Evolutionary conservation across 192 early-diverging fungal species (phyloP).

Genomic region (Podila clonocystis): DNA sequence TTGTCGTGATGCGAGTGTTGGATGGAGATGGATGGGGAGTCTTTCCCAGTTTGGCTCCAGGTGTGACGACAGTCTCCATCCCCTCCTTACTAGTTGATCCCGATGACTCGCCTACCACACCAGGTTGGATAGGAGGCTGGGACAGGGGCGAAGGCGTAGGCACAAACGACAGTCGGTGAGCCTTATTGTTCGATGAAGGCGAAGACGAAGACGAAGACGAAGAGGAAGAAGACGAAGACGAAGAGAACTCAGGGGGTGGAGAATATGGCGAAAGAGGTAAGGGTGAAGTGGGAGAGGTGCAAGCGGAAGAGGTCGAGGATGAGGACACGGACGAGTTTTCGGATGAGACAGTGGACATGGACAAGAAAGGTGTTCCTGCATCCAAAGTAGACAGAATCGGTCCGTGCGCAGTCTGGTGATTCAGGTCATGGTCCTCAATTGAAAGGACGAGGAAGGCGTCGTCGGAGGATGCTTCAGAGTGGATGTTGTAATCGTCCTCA

Average conservation of each 20-base stretch:
- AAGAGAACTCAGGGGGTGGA: not conserved
- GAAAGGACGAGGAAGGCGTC: not conserved
- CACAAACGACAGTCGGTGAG: not conserved
- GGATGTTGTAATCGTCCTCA: not conserved
- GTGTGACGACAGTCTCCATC: conserved; percentile 27
- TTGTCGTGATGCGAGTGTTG: conserved; percentile 14
- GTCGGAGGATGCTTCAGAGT: not conserved
- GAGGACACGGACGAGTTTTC: not conserved
- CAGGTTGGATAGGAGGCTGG: conserved; percentile 6
- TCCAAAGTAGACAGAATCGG: not conserved
- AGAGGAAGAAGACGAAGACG: not conserved
- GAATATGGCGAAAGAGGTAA: not conserved
- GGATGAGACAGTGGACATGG: not conserved
- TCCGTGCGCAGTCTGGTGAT: not conserved
- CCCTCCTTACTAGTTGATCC: not conserved
- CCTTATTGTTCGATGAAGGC: not conserved
- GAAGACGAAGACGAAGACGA: no score
- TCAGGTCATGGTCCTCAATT: not conserved
- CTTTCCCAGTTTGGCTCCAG: conserved; percentile 12
- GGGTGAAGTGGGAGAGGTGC: conserved; percentile 16
- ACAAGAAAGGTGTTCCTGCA: not conserved
- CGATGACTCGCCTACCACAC: not conserved
- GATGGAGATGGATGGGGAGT: not conserved
- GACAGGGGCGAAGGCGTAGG: conserved; percentile 15
- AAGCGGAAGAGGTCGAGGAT: not conserved